Base-by-base conservation (phyloP, 2,329 filamentous ascomycete genomes). In the Aspergillus ochraceoroseus region DNA sequence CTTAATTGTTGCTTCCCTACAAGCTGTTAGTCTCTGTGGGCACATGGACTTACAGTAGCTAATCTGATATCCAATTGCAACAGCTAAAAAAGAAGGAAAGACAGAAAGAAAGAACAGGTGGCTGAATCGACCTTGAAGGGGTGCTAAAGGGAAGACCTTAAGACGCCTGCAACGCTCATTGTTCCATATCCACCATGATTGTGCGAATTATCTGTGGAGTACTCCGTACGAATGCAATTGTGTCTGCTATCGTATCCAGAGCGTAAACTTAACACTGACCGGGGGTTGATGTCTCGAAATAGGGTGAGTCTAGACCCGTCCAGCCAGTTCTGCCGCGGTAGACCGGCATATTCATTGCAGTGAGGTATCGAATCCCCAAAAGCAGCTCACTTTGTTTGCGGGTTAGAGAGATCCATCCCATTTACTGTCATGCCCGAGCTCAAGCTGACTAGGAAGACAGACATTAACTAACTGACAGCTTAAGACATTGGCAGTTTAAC, bases 1-100 rank as follows among this genome's bases (percentile, higher is more conserved):
- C 17, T 19, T 11, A 13, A 31, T 26, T 28, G 8, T 35, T 38
- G 35, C 28, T 31, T 34, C 35, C 14, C 26, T 34, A 25, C 23
- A 31, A 11, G 30, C 26, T 26, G 15, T 17, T 26, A 20, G 29
- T 18, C 25, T 13, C 22, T 42, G 17, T 20, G 23, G 32, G 33
- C 37, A 35, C 35, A 39, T 35, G 18, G 23, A 35, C 31, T 33
- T 38, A 27, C 31, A 8, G 26, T 28, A 33, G 18, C 26, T 13
- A 35, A 19, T 20, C 17, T 43, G 35, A 29, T 30, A 43, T 38
- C 33, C 28, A 34, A 38, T 20, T 23, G 13, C 17, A 28, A 32
- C 29, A 9, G 9, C 20, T 5, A 22, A 5, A 9, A 9, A 22
- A 22, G 9, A 22, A 22, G 9, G 20, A 22, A 22, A 22, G n/a